Evolutionary conservation across 306 rosid genomes (phyloP).

Genomic region (Trichosanthes truncata): DNA sequence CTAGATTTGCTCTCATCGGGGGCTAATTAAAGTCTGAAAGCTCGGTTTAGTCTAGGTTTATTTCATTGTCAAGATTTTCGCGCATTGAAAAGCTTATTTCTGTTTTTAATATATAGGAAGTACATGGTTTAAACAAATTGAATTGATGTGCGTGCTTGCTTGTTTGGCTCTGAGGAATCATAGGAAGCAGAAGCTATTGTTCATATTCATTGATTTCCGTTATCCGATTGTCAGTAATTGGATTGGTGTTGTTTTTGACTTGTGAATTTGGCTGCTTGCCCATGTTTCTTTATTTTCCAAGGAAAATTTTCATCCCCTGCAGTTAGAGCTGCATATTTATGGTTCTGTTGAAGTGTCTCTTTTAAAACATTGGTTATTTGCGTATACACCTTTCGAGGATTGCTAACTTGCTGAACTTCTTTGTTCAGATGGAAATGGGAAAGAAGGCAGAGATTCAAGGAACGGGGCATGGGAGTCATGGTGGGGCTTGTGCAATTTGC

Average conservation of each 20-base stretch:
- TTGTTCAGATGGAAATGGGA: slow-evolving; percentile 33
- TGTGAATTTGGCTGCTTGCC: neutral
- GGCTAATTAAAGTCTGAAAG: neutral
- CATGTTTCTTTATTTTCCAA: neutral
- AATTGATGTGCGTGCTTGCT: neutral
- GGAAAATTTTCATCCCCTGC: no score
- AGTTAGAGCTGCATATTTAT: neutral
- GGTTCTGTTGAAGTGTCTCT: neutral
- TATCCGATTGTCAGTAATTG: neutral
- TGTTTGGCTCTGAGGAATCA: neutral
- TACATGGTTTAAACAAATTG: neutral
- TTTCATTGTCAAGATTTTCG: neutral
- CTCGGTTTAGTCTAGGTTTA: neutral
- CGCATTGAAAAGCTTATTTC: neutral
- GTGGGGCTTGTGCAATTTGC: slow-evolving; percentile 66
- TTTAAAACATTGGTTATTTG: neutral
- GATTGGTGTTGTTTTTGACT: neutral
- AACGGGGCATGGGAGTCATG: slow-evolving; percentile 39
- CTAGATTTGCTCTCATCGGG: neutral
- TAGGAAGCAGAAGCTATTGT: neutral
- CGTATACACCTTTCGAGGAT: neutral
- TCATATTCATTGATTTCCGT: neutral
- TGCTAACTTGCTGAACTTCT: neutral
- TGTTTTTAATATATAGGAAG: neutral
- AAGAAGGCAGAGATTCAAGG: slow-evolving; percentile 23